Evolutionary conservation across 2,329 filamentous ascomycete genomes (phyloP), one percentile per base, ranked within the genome.

Genomic region (Hypoxylon rubiginosum): DNA sequence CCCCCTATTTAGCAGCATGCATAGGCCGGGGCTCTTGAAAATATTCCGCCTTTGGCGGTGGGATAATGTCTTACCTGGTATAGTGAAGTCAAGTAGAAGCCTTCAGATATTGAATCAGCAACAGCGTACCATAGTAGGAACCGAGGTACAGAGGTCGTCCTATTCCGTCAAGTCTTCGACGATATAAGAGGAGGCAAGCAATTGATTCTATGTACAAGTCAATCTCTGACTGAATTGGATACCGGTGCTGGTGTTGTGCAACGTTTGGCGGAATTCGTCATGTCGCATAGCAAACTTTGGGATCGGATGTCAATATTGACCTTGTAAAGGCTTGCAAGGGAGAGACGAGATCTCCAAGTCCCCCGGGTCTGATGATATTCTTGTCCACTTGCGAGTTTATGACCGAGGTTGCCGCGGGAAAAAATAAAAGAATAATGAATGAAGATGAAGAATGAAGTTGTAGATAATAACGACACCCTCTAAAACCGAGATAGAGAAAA

Each of bases 361-460:
- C 2, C 41, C 21, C 45, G 45, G 10, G 8, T 49, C 30, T 13
- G 10, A 49, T 28, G 45, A 9, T 24, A 15, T n/a, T 48, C 11
- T 15, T 51, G 26, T 5, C 9, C 30, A 15, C 6, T 36, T 15
- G 13, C 34, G 11, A 36, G 39, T 59, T 21, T 9, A 43, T 34
- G 54, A 28, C 58, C 62, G 62, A 65, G 58, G 4, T 51, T 65
- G 53, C 62, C 62, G 65, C 65, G 54, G 45, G 61, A 65, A 64
- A 19, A 26, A 15, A 28, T n/a, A 48, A 9, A 28, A 48, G 3
- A 48, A 48, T 26, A 26, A 51, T 34, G 21, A 28, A 58, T 15
- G 46, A 56, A 51, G 15, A 52, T n/a, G n/a, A 13, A 24, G 15
- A 15, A 32, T 48, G 59, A 66, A 52, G 58, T 56, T 21, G 54